Base-by-base conservation (phyloP, 352 stramenopile genomes). In the Phytophthora cactorum region DNA sequence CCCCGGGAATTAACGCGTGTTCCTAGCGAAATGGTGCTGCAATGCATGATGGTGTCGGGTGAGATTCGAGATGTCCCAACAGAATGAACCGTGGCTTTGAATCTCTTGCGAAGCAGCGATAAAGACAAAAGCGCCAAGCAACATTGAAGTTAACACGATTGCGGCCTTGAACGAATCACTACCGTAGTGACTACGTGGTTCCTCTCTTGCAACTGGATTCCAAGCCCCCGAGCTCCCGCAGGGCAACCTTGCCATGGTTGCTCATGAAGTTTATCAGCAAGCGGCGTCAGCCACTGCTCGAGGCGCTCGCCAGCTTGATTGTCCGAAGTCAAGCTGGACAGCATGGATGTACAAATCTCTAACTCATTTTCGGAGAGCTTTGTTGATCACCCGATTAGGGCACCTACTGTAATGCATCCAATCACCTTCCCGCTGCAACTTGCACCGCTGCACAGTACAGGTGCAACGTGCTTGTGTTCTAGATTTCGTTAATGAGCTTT, bases 141-240 rank as follows among this genome's bases (percentile, higher is more conserved):
- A 57, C 50, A 10, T 72, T 72, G 64, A 72, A 72, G 65, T 72
- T 72, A 71, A 66, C 50, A 51, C 56, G 47, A 54, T 62, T 54
- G 31, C 44, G 54, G 22, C 22, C 22, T 22, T 22, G 22, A 22
- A 22, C 22, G 22, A 22, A 22, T 22, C 22, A 22, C 22, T 22
- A 22, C 22, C 22, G 22, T 22, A 22, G 22, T 22, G 22, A 22
- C 22, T 22, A 22, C 22, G 22, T 22, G 22, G 22, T 22, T 22
- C 22, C 28, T 62, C 39, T 64, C 39, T 70, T 32, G 56, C 56
- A 55, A 70, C 63, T 70, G 49, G 57, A 66, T 71, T 67, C 66
- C 60, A 36, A 57, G 25, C 38, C 4, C 22, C 25, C 28, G 46
- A 59, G 29, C 22, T 70, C 62, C 62, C 47, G 22, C 54, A 47